Conservation (phyloP, 192 early-diverging fungal genomes). For the Backusella mclennaniae region DNA sequence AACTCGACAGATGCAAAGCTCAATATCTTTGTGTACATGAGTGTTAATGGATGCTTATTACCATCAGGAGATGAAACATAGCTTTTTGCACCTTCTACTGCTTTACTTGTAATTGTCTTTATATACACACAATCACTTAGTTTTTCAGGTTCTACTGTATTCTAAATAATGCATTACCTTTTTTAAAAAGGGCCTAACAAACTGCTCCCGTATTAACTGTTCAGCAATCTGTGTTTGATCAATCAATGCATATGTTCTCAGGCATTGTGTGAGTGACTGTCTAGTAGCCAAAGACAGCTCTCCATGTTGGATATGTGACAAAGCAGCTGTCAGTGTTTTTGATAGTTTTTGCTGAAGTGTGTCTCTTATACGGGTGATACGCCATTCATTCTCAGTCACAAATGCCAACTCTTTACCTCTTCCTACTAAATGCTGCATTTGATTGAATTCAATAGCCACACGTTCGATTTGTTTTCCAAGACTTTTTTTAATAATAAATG, state of each 20-base stretch:
- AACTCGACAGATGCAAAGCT: constrained; percentile 50
- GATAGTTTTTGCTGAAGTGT: constrained; percentile 61
- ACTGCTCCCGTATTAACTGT: constrained; percentile 54
- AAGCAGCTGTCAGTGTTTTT: constrained; percentile 51
- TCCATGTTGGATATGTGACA: constrained; percentile 30
- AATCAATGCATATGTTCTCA: constrained; percentile 73
- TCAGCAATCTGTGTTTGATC: constrained; percentile 68
- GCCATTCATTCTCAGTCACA: constrained; percentile 73
- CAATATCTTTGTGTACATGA: constrained; percentile 59
- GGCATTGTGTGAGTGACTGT: constrained; percentile 60
- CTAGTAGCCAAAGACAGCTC: constrained; percentile 35
- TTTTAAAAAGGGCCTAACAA: constrained; percentile 52
- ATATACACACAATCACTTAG: neutral
- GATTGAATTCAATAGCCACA: constrained; percentile 83
- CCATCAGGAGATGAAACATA: neutral
- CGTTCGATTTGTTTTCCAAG: constrained; percentile 76
- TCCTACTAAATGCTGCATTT: constrained; percentile 73
- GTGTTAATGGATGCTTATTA: constrained; percentile 38
- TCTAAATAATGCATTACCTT: constrained; percentile 36
- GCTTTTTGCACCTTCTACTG: neutral
- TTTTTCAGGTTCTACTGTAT: too few species aligned
- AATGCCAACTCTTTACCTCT: constrained; percentile 61
- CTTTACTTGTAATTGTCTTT: constrained; percentile 4
- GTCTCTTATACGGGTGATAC: constrained; percentile 72
- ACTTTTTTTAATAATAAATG: constrained; percentile 9